These are phyloP conservation scores for Pyrenophora seminiperda DNA, from an alignment of 2,329 filamentous ascomycete genomes.

Conservation along the genomic window DNA sequence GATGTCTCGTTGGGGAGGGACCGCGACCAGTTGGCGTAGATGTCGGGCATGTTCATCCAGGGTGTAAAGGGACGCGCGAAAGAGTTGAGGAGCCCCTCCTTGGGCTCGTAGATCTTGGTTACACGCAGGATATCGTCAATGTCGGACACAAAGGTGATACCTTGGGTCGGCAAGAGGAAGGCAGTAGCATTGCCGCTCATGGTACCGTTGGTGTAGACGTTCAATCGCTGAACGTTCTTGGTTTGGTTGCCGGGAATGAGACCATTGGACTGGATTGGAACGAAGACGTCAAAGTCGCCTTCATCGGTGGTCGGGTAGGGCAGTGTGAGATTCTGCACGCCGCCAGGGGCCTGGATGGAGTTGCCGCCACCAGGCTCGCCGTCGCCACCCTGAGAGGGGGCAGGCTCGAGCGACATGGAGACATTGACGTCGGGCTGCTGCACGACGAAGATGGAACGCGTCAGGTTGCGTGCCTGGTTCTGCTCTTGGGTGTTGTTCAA, in stretches of 20 bases:
- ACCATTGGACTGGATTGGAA: constrained; percentile 62
- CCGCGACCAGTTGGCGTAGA: constrained; percentile 77
- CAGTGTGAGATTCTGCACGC: constrained; percentile 65
- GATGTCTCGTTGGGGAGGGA: constrained; percentile 67
- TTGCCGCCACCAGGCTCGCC: constrained; percentile 56
- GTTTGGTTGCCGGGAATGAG: constrained; percentile 69
- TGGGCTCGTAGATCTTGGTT: constrained; percentile 78
- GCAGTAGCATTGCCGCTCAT: constrained; percentile 74
- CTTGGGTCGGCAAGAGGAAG: constrained; percentile 72
- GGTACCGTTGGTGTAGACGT: constrained; percentile 69
- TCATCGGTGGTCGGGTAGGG: constrained; percentile 68
- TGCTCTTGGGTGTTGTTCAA: constrained; percentile 62
- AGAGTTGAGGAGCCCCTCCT: constrained; percentile 75
- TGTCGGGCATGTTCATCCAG: constrained; percentile 80
- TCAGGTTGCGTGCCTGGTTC: constrained; percentile 73
- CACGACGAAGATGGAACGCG: constrained; percentile 73
- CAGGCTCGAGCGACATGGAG: constrained; percentile 65
- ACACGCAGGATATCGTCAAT: constrained; percentile 82
- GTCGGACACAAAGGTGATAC: constrained; percentile 75
- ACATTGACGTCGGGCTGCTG: constrained; percentile 70
- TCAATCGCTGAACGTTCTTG: constrained; percentile 67
- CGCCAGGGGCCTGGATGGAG: constrained; percentile 60
- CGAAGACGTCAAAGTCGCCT: constrained; percentile 76
- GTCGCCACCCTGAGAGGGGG: constrained; percentile 61
- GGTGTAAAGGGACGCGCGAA: constrained; percentile 72